Conservation (phyloP, 164 flowering plant species). For the Santalum album region DNA sequence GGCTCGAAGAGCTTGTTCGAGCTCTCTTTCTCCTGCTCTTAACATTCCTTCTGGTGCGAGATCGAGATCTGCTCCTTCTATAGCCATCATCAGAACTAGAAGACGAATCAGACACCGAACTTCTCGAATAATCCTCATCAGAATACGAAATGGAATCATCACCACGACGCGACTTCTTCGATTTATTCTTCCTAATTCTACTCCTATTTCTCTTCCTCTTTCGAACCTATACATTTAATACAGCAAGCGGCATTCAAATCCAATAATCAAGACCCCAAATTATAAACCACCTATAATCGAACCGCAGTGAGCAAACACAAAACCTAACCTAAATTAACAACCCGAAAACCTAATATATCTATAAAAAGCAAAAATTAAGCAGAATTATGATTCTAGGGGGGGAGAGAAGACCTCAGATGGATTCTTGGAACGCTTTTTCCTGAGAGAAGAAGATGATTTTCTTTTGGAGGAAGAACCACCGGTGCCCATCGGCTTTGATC, state of each 20-base stretch:
- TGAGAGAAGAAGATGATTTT: conserved; percentile 33
- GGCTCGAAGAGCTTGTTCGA: conserved; percentile 26
- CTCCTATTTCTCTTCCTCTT: conserved; percentile 28
- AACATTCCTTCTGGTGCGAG: conserved; percentile 19
- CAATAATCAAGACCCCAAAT: no score
- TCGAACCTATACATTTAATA: conserved; percentile 11
- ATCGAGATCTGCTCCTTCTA: conserved; percentile 30
- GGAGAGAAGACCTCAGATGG: conserved; percentile 29
- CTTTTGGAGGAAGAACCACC: conserved; percentile 27
- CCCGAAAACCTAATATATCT: not conserved
- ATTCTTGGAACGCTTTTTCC: conserved; percentile 32
- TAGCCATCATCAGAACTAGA: conserved; percentile 38
- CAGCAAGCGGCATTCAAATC: no score
- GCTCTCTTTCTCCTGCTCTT: conserved; percentile 39
- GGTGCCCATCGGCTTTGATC: conserved; percentile 10
- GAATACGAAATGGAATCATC: conserved; percentile 36
- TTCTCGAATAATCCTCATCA: conserved; percentile 21
- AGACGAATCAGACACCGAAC: conserved; percentile 24
- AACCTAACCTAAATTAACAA: no score
- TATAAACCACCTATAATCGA: no score
- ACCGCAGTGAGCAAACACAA: no score
- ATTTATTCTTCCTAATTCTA: conserved; percentile 32
- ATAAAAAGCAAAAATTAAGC: not conserved
- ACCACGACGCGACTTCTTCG: conserved; percentile 44
- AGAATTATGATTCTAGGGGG: not conserved